Conservation (phyloP, 495 filamentous ascomycete species). For the Annulohypoxylon stygium region DNA sequence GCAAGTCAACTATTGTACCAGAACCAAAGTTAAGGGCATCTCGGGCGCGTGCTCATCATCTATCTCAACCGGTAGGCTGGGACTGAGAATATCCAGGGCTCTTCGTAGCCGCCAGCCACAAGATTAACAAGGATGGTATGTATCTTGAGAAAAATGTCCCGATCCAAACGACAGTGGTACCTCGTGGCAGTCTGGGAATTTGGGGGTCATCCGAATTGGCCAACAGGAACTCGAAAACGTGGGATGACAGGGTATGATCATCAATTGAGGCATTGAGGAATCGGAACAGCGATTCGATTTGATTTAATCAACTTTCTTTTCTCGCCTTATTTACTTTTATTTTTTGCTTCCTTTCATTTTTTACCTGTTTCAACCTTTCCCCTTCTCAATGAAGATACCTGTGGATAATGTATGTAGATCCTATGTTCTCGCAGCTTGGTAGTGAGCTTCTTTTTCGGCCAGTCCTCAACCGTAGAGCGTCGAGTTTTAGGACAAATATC, state of each 20-base stretch:
- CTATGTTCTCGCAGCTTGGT: slow-evolving; percentile 21
- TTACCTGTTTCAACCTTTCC: slow-evolving; percentile 25
- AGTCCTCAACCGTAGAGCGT: slow-evolving; percentile 20
- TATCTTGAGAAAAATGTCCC: slow-evolving; percentile 23
- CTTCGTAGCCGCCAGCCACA: slow-evolving; percentile 25
- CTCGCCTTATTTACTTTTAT: neutral
- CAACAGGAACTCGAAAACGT: slow-evolving; percentile 10
- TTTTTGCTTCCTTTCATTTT: slow-evolving; percentile 14
- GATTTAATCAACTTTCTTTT: neutral
- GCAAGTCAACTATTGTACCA: slow-evolving; percentile 27
- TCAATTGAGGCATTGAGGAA: neutral
- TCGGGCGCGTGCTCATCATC: slow-evolving; percentile 28
- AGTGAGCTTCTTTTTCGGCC: slow-evolving; percentile 30
- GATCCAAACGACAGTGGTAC: slow-evolving; percentile 21
- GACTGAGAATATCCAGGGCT: slow-evolving; percentile 3
- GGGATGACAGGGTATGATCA: slow-evolving; percentile 25
- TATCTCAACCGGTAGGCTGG: slow-evolving; percentile 33
- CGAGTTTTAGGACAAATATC: slow-evolving; percentile 36
- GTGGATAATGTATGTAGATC: slow-evolving; percentile 40
- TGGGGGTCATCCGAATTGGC: slow-evolving; percentile 23
- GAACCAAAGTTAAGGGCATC: slow-evolving; percentile 17
- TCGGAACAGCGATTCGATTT: neutral
- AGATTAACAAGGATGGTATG: neutral
- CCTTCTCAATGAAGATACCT: slow-evolving; percentile 22
- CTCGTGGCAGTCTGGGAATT: slow-evolving; percentile 29